Evolutionary conservation across 208 protist genomes (phyloP), one percentile per base, ranked within the genome.

Genomic region (Plasmodiophora brassicae): DNA sequence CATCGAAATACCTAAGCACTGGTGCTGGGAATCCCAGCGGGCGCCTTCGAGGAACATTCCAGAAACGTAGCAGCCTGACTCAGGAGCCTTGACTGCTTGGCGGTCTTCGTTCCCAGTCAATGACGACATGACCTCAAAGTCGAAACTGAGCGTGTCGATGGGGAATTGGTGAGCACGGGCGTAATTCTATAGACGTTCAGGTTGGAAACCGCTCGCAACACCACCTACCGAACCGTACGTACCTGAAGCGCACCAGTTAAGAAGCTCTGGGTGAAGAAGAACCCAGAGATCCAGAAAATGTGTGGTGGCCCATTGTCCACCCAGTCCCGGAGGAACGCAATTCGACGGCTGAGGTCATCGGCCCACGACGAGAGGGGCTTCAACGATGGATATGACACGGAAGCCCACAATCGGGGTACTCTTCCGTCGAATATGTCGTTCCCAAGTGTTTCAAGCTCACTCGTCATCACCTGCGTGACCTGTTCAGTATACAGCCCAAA

Each of bases 241-340:
- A 78, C 65, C n/a, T 89, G 89, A 20, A 85, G 45, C 0, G 89
- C 85, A 0, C 91, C 93, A 28, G 94, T 96, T 0, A 96, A 85
- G 87, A 96, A 96, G 35, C 90, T 93, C 88, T 96, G 97, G 1
- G 98, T 97, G 92, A 99, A 99, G 95, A 98, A 99, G 91, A 99
- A 98, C 1, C 93, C 93, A 0, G 91, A 93, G 25, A 95, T 87
- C 93, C 93, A 94, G 85, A 91, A 95, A 5, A 50, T 91, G 8
- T 65, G 5, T 0, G 83, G 32, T 65, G 93, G 92, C 28, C 92
- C 92, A 0, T 57, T 71, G 28, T 91, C 54, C 14, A 94, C 78
- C 94, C 92, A 95, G 32, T 87, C 32, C n/a, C 85, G 20, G 14
- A 94, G 88, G 89, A 95, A 95, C 0, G n/a, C 72, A n/a, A 92